phyloP scores from a whole-genome alignment of 805 yeast species.

The Priceomyces medius region DNA sequence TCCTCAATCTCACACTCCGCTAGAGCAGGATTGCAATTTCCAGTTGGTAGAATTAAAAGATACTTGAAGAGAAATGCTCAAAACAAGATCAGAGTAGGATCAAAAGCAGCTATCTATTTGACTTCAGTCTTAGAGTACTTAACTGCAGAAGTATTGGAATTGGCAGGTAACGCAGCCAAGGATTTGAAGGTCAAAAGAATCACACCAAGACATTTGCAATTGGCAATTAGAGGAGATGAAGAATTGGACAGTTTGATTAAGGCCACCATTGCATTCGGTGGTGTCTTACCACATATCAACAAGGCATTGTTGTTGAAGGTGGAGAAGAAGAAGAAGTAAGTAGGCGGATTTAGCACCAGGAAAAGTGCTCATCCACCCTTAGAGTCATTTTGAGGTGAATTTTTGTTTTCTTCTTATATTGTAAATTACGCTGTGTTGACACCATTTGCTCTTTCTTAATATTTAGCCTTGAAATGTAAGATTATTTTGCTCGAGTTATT shows the following conservation, averaged over 20 bases:
- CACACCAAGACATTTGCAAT: constrained; percentile 94
- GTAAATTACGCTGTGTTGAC: constrained; percentile 3
- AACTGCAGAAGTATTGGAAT: constrained; percentile 94
- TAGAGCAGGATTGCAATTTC: constrained; percentile 93
- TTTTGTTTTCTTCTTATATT: constrained; percentile 2
- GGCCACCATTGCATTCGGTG: constrained; percentile 97
- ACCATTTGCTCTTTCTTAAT: neutral
- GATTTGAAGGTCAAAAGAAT: constrained; percentile 94
- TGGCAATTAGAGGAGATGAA: constrained; percentile 97
- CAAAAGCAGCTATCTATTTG: constrained; percentile 84
- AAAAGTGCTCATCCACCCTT: neutral
- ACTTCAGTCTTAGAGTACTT: constrained; percentile 95
- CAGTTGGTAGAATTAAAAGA: constrained; percentile 98
- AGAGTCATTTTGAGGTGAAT: neutral
- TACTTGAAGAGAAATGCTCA: constrained; percentile 89
- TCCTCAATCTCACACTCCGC: constrained; percentile 86
- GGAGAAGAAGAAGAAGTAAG: constrained; percentile 52
- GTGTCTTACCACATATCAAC: constrained; percentile 94
- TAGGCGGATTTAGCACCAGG: neutral
- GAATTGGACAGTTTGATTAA: constrained; percentile 91
- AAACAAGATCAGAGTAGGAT: constrained; percentile 79
- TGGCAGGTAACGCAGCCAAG: constrained; percentile 98
- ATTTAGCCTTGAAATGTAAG: constrained; percentile 1
- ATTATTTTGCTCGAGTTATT: constrained; percentile 1
- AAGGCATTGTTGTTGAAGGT: constrained; percentile 76